Conservation (phyloP, 768 basidiomycete species). For the Chalciporus piperatus region DNA sequence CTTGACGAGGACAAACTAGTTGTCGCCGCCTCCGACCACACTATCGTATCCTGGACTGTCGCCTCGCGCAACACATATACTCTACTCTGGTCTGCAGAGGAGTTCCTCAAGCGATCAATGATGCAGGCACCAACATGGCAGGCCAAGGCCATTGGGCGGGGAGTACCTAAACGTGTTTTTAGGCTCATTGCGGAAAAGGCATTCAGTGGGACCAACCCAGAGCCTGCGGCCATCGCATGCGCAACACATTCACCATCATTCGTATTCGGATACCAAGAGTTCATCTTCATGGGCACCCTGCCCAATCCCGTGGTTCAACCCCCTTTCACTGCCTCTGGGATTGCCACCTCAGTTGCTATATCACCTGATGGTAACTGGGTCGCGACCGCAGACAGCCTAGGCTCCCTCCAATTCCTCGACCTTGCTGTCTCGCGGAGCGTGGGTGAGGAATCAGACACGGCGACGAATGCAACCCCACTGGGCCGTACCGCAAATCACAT, state of each 20-base stretch:
- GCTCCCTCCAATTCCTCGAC: conserved; percentile 10
- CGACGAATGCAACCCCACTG: background rate
- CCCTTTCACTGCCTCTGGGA: background rate
- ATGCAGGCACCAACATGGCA: conserved; percentile 3
- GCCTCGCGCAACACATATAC: conserved; percentile 1
- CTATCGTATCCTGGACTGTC: conserved; percentile 8
- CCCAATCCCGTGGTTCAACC: background rate
- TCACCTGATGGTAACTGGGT: conserved; percentile 22
- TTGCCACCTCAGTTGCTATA: conserved; percentile 5
- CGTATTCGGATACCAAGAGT: background rate
- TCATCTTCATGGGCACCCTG: background rate
- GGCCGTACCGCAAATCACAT: background rate
- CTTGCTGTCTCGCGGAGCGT: background rate
- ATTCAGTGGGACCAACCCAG: background rate
- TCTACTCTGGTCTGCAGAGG: conserved; percentile 4
- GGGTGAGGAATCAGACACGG: background rate
- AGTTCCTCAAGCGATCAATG: background rate
- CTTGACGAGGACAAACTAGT: conserved; percentile 9
- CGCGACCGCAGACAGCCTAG: conserved; percentile 4
- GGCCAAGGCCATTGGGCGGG: conserved; percentile 5
- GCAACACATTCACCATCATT: conserved; percentile 7
- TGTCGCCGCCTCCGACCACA: conserved; percentile 5
- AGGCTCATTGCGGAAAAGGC: background rate
- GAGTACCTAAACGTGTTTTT: conserved; percentile 1
- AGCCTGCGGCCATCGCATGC: background rate